Evolutionary conservation across 768 basidiomycete species (phyloP).

Genomic region (Mycena haematopus): DNA sequence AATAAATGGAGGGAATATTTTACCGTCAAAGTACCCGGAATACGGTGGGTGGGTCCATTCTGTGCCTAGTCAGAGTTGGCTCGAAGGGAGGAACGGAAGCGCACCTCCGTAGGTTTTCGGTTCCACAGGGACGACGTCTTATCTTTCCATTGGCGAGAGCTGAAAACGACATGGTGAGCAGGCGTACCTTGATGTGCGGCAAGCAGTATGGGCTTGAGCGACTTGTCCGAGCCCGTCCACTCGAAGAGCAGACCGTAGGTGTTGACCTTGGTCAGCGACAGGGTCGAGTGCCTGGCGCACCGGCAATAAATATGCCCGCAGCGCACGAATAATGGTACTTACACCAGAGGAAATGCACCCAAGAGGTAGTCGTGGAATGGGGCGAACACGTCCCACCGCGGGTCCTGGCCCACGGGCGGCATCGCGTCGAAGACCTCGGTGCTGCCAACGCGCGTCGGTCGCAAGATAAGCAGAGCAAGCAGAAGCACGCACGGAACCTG

Average conservation of each 20-base stretch:
- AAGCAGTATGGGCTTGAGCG: slow-evolving; percentile 73
- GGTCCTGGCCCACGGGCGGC: slow-evolving; percentile 53
- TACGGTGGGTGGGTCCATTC: slow-evolving; percentile 65
- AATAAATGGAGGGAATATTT: background rate
- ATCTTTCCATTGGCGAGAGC: background rate
- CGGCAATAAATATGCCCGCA: background rate
- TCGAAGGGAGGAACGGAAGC: background rate
- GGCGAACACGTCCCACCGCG: slow-evolving; percentile 51
- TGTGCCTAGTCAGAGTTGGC: background rate
- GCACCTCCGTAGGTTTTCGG: slow-evolving; percentile 46
- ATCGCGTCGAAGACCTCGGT: slow-evolving; percentile 60
- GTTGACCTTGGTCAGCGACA: slow-evolving; percentile 74
- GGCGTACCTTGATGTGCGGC: slow-evolving; percentile 68
- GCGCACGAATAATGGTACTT: slow-evolving; percentile 39
- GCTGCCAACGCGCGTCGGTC: slow-evolving; percentile 33
- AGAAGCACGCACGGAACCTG: slow-evolving; percentile 32
- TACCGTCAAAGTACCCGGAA: slow-evolving; percentile 63
- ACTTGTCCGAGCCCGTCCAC: slow-evolving; percentile 68
- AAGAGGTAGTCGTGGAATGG: slow-evolving; percentile 49
- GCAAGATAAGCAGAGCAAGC: background rate
- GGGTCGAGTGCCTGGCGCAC: slow-evolving; percentile 55
- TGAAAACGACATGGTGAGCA: background rate
- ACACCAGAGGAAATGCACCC: slow-evolving; percentile 62
- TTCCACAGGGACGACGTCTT: slow-evolving; percentile 70
- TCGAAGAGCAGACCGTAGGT: slow-evolving; percentile 77